Conservation (phyloP, 345 rosid genomes). For the Gossypium bickii region DNA sequence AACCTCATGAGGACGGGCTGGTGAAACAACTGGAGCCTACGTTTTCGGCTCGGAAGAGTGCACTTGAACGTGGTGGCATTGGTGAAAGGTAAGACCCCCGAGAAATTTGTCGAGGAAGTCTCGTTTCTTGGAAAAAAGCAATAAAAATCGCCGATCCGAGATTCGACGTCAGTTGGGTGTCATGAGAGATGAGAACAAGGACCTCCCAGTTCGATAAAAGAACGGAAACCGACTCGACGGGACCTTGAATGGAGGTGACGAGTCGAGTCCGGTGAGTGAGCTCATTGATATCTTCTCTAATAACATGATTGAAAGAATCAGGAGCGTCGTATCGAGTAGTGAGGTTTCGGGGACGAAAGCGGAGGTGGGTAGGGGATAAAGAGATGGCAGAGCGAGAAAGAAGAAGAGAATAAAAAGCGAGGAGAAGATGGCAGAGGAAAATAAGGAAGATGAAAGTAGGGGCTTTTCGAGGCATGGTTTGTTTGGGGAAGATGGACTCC, state of each 20-base stretch:
- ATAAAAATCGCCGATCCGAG: slow-evolving; percentile 12
- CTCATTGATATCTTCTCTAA: slow-evolving; percentile 3
- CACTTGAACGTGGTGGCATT: slow-evolving; percentile 54
- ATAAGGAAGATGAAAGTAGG: slow-evolving; percentile 5
- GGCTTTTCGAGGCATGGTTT: slow-evolving; percentile 23
- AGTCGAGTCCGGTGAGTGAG: background rate
- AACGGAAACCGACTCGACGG: slow-evolving; percentile 38
- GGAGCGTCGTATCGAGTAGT: background rate
- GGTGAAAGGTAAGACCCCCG: slow-evolving; percentile 44
- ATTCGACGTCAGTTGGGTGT: background rate
- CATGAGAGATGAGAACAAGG: slow-evolving; percentile 41
- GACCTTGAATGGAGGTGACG: slow-evolving; percentile 19
- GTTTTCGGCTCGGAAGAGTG: slow-evolving; percentile 40
- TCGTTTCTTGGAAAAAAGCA: slow-evolving; percentile 61
- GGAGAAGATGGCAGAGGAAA: slow-evolving; percentile 7
- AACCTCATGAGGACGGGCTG: slow-evolving; percentile 48
- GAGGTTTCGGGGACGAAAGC: slow-evolving; percentile 6
- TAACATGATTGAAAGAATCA: slow-evolving; percentile 5
- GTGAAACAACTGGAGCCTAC: slow-evolving; percentile 41
- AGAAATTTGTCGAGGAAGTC: slow-evolving; percentile 47
- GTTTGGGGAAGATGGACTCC: background rate
- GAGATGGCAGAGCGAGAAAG: slow-evolving; percentile 23
- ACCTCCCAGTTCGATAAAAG: slow-evolving; percentile 79
- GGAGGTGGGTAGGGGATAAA: background rate
- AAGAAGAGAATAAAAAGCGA: slow-evolving; percentile 25